Base-by-base conservation (phyloP, 139 green algal genomes). In the Marvania coccoides region DNA sequence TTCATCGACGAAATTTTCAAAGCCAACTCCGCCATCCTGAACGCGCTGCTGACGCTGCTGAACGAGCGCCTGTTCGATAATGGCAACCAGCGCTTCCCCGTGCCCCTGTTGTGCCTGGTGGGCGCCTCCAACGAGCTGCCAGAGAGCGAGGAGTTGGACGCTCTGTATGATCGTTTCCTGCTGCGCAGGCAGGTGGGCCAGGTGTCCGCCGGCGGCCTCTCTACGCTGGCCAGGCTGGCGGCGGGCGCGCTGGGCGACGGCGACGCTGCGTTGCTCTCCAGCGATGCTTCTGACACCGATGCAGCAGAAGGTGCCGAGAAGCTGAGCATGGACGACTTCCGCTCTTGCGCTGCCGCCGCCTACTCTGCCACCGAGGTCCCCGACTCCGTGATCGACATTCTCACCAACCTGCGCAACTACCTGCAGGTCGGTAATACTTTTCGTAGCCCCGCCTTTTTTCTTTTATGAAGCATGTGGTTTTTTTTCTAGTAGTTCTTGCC, bases 61-160 rank as follows among this genome's bases (percentile, higher is more conserved):
- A 97, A 98, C 72, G 92, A 98, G 85, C 78, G 92, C 19, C 85
- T 96, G 31, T 98, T 97, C 69, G 92, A 98, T 82, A 98, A 98
- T 74, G 92, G 92, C 69, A 87, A 71, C 67, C 53, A 86, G 66
- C 81, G 89, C 6, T 23, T 90, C n/a, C 6, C 64, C 0, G 87
- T 90, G 36, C 84, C 87, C 6, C 80, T 94, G 42, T 71, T 88
- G 12, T 90, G 83, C 69, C 75, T 92, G 77, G 83, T 85, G 47
- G 91, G 87, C 37, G 91, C 91, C n/a, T 91, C 81, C 45, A 97
- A 97, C 73, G 91, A 97, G 80, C 83, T 97, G 73, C 91, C 91
- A 6, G 91, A 97, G 71, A 87, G 70, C 40, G 91, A 97, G 78
- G 91, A 97, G 80, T 77, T 97, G 57, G 89, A 98, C 57, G 92